Percentiles rank a stretch among this genome's conserved stretches.
phyloP scores from a whole-genome alignment of 768 basidiomycete species.

The Lactarius quietus region DNA sequence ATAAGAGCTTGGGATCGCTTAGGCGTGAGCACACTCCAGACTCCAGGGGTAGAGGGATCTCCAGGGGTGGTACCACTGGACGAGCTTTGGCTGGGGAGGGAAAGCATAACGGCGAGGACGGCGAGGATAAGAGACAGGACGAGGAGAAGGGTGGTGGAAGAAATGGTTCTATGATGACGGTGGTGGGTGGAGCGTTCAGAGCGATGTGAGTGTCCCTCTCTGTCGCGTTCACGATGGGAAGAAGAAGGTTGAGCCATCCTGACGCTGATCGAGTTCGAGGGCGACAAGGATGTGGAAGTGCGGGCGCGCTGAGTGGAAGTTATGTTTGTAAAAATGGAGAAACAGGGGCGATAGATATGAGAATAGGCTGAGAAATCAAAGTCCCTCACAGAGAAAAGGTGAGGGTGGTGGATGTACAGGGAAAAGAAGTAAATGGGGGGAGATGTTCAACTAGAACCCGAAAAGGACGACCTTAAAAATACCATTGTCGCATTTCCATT shows the following conservation, averaged over 20 bases:
- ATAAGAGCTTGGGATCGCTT: slow-evolving; percentile 80
- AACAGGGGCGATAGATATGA: background rate
- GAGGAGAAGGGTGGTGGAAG: slow-evolving; percentile 83
- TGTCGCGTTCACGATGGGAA: slow-evolving; percentile 60
- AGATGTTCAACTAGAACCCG: slow-evolving; percentile 32
- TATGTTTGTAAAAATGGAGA: slow-evolving; percentile 37
- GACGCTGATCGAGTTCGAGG: slow-evolving; percentile 58
- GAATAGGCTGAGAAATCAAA: slow-evolving; percentile 14
- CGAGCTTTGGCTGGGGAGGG: slow-evolving; percentile 59
- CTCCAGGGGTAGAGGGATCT: slow-evolving; percentile 42
- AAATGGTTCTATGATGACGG: slow-evolving; percentile 82
- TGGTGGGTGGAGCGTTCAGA: slow-evolving; percentile 59
- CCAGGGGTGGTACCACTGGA: slow-evolving; percentile 32
- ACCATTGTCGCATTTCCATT: slow-evolving; percentile 30
- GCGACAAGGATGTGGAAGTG: slow-evolving; percentile 74
- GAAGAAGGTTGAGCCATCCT: slow-evolving; percentile 89
- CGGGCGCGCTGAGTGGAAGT: slow-evolving; percentile 63
- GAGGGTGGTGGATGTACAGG: slow-evolving; percentile 28
- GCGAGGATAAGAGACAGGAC: slow-evolving; percentile 83
- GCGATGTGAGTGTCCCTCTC: slow-evolving; percentile 49
- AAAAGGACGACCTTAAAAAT: slow-evolving; percentile 23
- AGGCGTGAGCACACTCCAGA: slow-evolving; percentile 73
- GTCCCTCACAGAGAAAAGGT: slow-evolving; percentile 28
- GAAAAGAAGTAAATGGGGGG: slow-evolving; percentile 27
- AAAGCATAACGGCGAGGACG: slow-evolving; percentile 88